These are phyloP conservation scores for Magnusiomyces magnusii DNA, from an alignment of 1,139 yeast species.

Conservation along the genomic window DNA sequence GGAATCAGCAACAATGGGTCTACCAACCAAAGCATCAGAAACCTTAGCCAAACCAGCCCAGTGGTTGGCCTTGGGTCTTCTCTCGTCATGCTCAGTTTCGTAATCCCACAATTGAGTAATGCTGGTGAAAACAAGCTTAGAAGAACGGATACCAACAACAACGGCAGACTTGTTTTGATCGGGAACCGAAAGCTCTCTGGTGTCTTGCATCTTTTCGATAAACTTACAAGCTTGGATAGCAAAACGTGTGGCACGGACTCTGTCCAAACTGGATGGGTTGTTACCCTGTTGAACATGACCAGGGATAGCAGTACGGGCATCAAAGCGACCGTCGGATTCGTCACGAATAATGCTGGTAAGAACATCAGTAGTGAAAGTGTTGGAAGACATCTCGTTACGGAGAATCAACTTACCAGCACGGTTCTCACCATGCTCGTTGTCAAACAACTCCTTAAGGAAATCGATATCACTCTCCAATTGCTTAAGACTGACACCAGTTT, in stretches of 20 bases:
- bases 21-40: conserved; percentile 81
- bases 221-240: conserved; percentile 85
- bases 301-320: conserved; percentile 92
- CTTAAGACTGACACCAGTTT: conserved; percentile 64
- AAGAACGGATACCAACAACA: conserved; percentile 77
- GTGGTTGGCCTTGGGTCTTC: conserved; percentile 85
- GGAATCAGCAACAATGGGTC: conserved; percentile 32
- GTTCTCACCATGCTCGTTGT: conserved; percentile 68
- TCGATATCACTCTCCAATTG: conserved; percentile 73
- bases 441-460: conserved; percentile 59
- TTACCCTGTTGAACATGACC: conserved; percentile 99
- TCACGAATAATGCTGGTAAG: conserved; percentile 76
- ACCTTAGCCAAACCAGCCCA: conserved; percentile 71
- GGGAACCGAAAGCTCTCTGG: conserved; percentile 22
- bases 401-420: conserved; percentile 81
- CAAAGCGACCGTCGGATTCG: conserved; percentile 69
- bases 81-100: conserved; percentile 69
- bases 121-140: conserved; percentile 67
- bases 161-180: conserved; percentile 57
- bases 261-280: conserved; percentile 88
- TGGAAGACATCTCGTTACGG: conserved; percentile 79
- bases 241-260: conserved; percentile 84
- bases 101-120: conserved; percentile 70
- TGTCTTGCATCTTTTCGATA: conserved; percentile 45
- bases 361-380: conserved; percentile 71